Evolutionary conservation across 2,329 filamentous ascomycete genomes (phyloP).

Genomic region (Diaporthe destruens): DNA sequence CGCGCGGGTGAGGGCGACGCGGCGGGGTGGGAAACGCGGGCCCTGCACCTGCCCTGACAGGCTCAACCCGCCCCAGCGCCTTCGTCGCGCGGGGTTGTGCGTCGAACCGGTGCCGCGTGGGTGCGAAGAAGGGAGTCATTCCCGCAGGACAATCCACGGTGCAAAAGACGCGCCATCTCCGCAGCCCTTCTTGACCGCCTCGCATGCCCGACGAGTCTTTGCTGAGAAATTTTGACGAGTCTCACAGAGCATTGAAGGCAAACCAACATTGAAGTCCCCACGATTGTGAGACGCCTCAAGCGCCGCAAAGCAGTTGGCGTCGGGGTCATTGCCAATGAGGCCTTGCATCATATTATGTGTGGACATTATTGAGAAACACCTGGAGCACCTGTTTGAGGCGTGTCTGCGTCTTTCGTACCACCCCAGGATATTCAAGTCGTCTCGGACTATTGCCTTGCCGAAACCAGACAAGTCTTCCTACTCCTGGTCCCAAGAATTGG

Average conservation of each 20-base stretch:
- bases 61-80: too few relatives aligned
- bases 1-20: too few relatives aligned
- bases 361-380: background rate
- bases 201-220: background rate
- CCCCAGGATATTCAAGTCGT: background rate
- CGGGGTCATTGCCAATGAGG: background rate
- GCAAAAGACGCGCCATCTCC: background rate
- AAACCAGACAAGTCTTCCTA: background rate
- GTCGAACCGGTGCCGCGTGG: background rate
- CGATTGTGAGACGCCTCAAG: background rate
- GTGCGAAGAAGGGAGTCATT: background rate
- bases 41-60: too few relatives aligned
- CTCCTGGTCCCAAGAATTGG: background rate
- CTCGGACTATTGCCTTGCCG: background rate
- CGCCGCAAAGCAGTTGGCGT: background rate
- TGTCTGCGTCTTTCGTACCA: slow-evolving; percentile 4
- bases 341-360: background rate
- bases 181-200: too few relatives aligned
- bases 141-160: background rate
- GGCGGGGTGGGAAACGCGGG: too few relatives aligned
- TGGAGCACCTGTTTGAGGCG: slow-evolving; percentile 6
- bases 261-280: background rate
- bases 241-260: background rate
- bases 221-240: background rate
- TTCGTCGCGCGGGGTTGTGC: too few relatives aligned